Percentiles rank a stretch among this genome's conserved stretches.
Conservation (phyloP, 2,329 filamentous ascomycete genomes). For the Trichoderma polysporum region DNA sequence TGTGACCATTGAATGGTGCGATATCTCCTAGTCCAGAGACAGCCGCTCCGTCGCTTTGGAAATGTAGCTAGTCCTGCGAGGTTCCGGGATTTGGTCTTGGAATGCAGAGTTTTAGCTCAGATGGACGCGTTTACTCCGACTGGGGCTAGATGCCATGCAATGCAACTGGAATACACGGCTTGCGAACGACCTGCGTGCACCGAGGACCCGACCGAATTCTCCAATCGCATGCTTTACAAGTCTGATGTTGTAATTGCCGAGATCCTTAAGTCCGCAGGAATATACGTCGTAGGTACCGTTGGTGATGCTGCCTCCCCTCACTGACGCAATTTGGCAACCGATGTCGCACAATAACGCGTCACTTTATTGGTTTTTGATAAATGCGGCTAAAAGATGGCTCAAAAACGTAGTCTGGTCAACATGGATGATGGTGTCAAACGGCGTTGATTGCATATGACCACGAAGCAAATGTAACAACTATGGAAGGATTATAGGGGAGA, state of each 20-base stretch:
- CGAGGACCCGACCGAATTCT: constrained; percentile 5
- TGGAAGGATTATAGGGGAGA: too few relatives aligned
- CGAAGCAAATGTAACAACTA: neutral
- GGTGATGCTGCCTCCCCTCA: constrained; percentile 6
- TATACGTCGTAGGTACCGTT: neutral
- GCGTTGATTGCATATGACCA: neutral
- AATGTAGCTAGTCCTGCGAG: neutral
- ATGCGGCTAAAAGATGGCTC: neutral
- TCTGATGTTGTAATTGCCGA: neutral
- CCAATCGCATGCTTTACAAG: neutral
- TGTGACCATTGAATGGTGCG: constrained; percentile 13
- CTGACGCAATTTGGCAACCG: constrained; percentile 15
- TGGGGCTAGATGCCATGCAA: neutral
- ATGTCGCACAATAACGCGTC: constrained; percentile 14
- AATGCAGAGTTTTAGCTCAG: neutral
- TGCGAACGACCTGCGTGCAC: neutral
- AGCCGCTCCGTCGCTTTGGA: constrained; percentile 13
- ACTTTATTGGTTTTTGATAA: neutral
- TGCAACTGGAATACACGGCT: neutral
- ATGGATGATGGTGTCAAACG: neutral
- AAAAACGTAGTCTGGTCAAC: neutral
- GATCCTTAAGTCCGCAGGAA: neutral
- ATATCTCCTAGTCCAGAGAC: constrained; percentile 2
- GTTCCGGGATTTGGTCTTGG: neutral
- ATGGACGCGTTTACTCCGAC: neutral